Evolutionary conservation across 805 yeast genomes (phyloP).

Genomic region (Yarrowia porcina): DNA sequence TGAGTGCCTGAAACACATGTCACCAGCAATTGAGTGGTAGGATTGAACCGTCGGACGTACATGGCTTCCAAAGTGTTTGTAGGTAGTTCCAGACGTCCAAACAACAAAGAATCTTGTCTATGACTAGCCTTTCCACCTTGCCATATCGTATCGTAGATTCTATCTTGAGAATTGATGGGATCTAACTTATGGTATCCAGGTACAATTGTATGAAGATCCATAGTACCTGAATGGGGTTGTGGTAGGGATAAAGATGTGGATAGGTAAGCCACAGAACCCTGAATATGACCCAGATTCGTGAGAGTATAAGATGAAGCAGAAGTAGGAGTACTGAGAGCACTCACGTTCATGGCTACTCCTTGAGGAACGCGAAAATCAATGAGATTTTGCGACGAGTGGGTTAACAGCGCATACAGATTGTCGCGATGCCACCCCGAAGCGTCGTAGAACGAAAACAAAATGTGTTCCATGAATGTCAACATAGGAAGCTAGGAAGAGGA

Average conservation of each 20-base stretch:
- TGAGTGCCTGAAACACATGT: slow-evolving; percentile 72
- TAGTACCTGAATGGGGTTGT: slow-evolving; percentile 47
- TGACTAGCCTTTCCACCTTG: slow-evolving; percentile 35
- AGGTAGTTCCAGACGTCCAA: slow-evolving; percentile 88
- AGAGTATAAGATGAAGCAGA: slow-evolving; percentile 73
- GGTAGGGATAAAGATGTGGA: slow-evolving; percentile 62
- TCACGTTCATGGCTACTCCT: slow-evolving; percentile 61
- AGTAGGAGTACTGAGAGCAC: slow-evolving; percentile 64
- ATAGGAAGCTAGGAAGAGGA: too few relatives aligned
- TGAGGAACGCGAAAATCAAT: slow-evolving; percentile 71
- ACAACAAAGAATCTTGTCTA: slow-evolving; percentile 48
- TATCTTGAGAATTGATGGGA: slow-evolving; percentile 40
- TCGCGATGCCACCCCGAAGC: slow-evolving; percentile 77
- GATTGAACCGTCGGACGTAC: slow-evolving; percentile 61
- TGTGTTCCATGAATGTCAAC: slow-evolving; percentile 84
- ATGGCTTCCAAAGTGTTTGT: slow-evolving; percentile 84
- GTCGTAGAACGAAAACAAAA: slow-evolving; percentile 66
- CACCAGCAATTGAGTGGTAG: slow-evolving; percentile 60
- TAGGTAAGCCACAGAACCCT: slow-evolving; percentile 80
- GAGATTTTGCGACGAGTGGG: slow-evolving; percentile 65
- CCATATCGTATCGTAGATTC: slow-evolving; percentile 35
- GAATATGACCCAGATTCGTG: slow-evolving; percentile 58
- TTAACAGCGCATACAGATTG: slow-evolving; percentile 69
- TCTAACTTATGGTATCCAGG: slow-evolving; percentile 63
- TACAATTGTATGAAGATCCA: slow-evolving; percentile 63